Base-by-base conservation (phyloP, 345 rosid genomes). In the Ailanthus altissimus region DNA sequence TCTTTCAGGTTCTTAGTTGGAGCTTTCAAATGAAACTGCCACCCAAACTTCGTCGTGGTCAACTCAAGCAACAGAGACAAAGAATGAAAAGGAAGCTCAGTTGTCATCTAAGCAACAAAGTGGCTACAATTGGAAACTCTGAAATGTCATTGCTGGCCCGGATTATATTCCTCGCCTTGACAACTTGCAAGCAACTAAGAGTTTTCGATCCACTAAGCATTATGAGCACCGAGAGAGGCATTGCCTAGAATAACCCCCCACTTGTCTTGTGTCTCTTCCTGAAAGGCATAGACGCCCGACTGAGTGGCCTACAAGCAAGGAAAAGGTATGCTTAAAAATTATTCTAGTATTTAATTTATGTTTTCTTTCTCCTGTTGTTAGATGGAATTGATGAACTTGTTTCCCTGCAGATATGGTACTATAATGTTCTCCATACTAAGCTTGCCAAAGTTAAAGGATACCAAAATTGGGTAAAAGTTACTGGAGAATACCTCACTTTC, bases 221-320 rank as follows among this genome's bases (percentile, higher is more conserved):
- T 96, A 96, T 68, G 97, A 96, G 76, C 99, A 94, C 84, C 89
- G 99, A 67, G 99, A 94, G 89, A 89, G 99, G 88, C 99, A 94
- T 82, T 96, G 99, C 72, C 98, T 97, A 13, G 91, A 88, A 67
- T 82, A 83, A 74, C 93, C 97, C 60, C 97, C 97, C 40, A 91
- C 95, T 72, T 96, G 99, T 79, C 94, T 96, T 40, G 97, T 94
- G 71, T 81, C 93, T 81, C 87, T 90, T 80, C 98, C 98, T 71
- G 90, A 91, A 81, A 97, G 95, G 77, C 93, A 96, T 81, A 91
- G 42, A 82, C 88, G 79, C 46, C 81, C 98, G 7, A 87, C 92
- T 77, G 89, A 86, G 85, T 94, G 98, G 99, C 98, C 99, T 54
- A 91, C 78, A 76, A 96, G 99, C 87, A 86, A 95, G 89, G 98